These are phyloP conservation scores for Theobroma grandiflorum DNA, from an alignment of 441 rosid species.

Conservation along the genomic window DNA sequence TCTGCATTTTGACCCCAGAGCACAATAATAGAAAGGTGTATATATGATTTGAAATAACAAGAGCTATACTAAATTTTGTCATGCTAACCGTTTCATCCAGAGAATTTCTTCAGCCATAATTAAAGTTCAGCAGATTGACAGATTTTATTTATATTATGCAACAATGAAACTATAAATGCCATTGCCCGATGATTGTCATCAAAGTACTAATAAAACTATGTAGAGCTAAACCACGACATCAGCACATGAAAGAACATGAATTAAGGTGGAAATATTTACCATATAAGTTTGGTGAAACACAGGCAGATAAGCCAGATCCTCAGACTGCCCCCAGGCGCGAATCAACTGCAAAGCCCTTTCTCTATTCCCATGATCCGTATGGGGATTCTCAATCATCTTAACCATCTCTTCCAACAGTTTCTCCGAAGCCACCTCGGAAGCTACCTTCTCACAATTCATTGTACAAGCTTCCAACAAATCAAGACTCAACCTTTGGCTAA, in stretches of 20 bases:
- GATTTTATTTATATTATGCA: neutral
- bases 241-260: neutral
- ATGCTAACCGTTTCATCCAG: neutral
- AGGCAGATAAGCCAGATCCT: slow-evolving; percentile 80
- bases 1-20: neutral
- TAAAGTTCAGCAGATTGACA: neutral
- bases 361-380: slow-evolving; percentile 58
- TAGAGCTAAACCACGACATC: neutral
- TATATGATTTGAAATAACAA: neutral
- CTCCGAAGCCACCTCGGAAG: slow-evolving; percentile 84
- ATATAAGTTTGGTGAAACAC: slow-evolving; percentile 80
- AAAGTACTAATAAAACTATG: neutral
- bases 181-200: neutral
- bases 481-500: slow-evolving; percentile 71
- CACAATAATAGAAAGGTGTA: neutral
- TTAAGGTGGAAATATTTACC: slow-evolving; percentile 40
- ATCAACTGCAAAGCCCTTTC: slow-evolving; percentile 72
- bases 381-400: slow-evolving; percentile 69
- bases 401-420: slow-evolving; percentile 91
- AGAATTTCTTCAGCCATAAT: neutral
- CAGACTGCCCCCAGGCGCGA: slow-evolving; percentile 85
- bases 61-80: neutral
- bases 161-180: neutral
- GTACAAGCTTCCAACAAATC: slow-evolving; percentile 83
- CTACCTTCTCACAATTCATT: slow-evolving; percentile 83